These are phyloP conservation scores for Clarireedia sp. DNA, from an alignment of 2,329 filamentous ascomycete genomes.

Conservation along the genomic window DNA sequence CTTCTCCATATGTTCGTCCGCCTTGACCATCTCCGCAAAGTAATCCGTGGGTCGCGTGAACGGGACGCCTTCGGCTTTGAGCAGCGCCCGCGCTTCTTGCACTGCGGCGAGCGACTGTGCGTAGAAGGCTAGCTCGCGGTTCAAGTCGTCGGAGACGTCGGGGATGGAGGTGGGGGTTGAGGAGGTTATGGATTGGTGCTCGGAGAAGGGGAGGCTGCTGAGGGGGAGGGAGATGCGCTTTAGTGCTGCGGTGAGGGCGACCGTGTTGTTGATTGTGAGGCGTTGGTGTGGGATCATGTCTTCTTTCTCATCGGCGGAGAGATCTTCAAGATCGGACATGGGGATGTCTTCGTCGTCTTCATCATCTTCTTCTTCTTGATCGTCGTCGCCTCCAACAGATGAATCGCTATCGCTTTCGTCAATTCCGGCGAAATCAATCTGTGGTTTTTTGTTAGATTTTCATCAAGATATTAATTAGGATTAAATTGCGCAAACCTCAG, in stretches of 20 bases:
- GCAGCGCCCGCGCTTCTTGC: slow-evolving; percentile 59
- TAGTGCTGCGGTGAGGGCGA: slow-evolving; percentile 72
- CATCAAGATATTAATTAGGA: neutral
- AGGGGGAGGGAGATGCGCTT: slow-evolving; percentile 70
- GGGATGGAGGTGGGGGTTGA: slow-evolving; percentile 61
- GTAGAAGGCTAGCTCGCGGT: slow-evolving; percentile 89
- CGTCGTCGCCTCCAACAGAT: slow-evolving; percentile 34
- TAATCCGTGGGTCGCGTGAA: slow-evolving; percentile 91
- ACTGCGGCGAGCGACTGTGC: slow-evolving; percentile 78
- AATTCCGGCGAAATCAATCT: slow-evolving; percentile 47
- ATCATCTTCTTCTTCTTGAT: slow-evolving; percentile 34
- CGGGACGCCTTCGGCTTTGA: slow-evolving; percentile 74
- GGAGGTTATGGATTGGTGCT: slow-evolving; percentile 71
- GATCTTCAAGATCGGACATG: slow-evolving; percentile 76
- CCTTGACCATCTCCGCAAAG: slow-evolving; percentile 99
- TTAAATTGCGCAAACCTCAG: slow-evolving; percentile 16
- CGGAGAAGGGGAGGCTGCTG: slow-evolving; percentile 65
- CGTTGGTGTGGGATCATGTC: slow-evolving; percentile 86
- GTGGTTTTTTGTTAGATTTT: slow-evolving; percentile 12
- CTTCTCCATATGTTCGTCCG: slow-evolving; percentile 95
- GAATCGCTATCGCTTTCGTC: slow-evolving; percentile 54
- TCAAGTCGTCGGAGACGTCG: slow-evolving; percentile 85
- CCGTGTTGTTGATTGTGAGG: slow-evolving; percentile 94
- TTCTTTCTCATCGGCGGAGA: slow-evolving; percentile 71
- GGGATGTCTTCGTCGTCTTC: slow-evolving; percentile 83